Evolutionary conservation across 2,329 filamentous ascomycete genomes (phyloP).

Genomic region (Chaetothyriales sp.): DNA sequence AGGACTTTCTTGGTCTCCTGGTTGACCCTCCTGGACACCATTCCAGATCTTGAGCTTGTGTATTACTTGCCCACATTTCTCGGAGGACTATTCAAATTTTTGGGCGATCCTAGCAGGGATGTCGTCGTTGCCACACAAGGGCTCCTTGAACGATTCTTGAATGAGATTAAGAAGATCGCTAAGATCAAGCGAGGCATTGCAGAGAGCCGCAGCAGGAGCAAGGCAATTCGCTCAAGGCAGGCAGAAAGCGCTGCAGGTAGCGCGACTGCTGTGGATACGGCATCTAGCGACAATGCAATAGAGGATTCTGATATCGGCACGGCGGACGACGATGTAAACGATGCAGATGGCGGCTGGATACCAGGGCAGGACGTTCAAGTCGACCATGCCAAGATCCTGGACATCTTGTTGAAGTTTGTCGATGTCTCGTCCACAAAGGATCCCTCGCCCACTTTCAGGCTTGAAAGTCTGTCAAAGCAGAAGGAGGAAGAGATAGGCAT

Average conservation of each 20-base stretch:
- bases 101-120: slow-evolving; percentile 81
- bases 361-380: slow-evolving; percentile 94
- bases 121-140: slow-evolving; percentile 89
- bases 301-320: slow-evolving; percentile 28
- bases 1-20: slow-evolving; percentile 90
- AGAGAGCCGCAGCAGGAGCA: slow-evolving; percentile 60
- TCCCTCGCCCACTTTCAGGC: slow-evolving; percentile 8
- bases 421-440: slow-evolving; percentile 33
- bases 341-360: slow-evolving; percentile 82
- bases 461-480: slow-evolving; percentile 39
- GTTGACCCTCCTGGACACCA: slow-evolving; percentile 89
- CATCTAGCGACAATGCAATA: slow-evolving; percentile 19
- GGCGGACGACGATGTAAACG: slow-evolving; percentile 47
- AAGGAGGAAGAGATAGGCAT: slow-evolving; percentile 66
- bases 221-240: slow-evolving; percentile 24
- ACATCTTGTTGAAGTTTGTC: slow-evolving; percentile 80
- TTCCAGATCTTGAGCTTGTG: slow-evolving; percentile 89
- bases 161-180: slow-evolving; percentile 88
- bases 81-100: slow-evolving; percentile 74
- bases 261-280: slow-evolving; percentile 14
- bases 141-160: slow-evolving; percentile 77
- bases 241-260: slow-evolving; percentile 20
- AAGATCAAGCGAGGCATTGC: slow-evolving; percentile 82
- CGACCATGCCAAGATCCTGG: slow-evolving; percentile 79
- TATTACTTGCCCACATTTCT: slow-evolving; percentile 86